Conservation (phyloP, 176 grass and related monocot genomes). For the Tillandsia fasciculata region DNA sequence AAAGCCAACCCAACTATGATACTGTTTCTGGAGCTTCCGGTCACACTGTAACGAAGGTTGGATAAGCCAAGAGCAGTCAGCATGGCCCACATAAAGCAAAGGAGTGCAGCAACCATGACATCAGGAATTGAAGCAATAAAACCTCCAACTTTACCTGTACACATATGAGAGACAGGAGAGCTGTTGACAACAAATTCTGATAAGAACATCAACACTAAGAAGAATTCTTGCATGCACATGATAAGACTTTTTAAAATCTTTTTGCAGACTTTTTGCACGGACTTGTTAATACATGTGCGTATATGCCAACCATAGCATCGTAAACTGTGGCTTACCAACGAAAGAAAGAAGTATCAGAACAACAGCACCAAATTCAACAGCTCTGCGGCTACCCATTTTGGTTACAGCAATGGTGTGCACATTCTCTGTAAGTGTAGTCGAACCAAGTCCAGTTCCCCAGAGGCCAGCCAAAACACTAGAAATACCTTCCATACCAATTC, state of each 20-base stretch:
- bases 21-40: slow-evolving; percentile 90
- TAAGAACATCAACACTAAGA: slow-evolving; percentile 3
- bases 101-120: slow-evolving; percentile 87
- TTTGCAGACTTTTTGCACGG: background rate
- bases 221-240: too few species aligned
- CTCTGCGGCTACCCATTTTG: slow-evolving; percentile 94
- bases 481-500: slow-evolving; percentile 86
- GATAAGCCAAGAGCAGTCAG: slow-evolving; percentile 87
- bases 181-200: slow-evolving; percentile 5
- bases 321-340: slow-evolving; percentile 50
- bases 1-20: slow-evolving; percentile 83
- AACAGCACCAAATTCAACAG: slow-evolving; percentile 80
- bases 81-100: slow-evolving; percentile 99
- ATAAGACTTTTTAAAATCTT: too few species aligned
- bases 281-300: background rate
- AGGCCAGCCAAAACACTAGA: slow-evolving; percentile 71
- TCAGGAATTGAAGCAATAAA: slow-evolving; percentile 95
- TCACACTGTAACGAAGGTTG: slow-evolving; percentile 91
- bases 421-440: slow-evolving; percentile 81
- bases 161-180: slow-evolving; percentile 16
- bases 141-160: slow-evolving; percentile 78
- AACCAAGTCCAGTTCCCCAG: slow-evolving; percentile 95
- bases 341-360: slow-evolving; percentile 70
- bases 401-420: slow-evolving; percentile 94
- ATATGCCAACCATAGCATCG: background rate